Base-by-base conservation (phyloP, 1,139 yeast genomes). In the Candida glucosophila region DNA sequence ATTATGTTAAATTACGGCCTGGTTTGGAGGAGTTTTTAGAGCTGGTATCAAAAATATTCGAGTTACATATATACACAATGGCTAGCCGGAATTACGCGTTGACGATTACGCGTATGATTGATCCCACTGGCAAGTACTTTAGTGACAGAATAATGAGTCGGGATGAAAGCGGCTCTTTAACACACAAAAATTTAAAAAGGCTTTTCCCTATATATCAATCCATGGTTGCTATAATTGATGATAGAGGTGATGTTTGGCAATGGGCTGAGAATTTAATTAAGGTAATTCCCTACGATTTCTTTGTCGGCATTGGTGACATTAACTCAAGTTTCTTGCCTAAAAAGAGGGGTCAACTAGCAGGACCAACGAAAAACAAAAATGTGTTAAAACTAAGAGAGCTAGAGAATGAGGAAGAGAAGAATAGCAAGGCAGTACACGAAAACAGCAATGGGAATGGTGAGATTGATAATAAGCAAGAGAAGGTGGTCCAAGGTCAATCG, bases 191-290 rank as follows among this genome's bases (percentile, higher is more conserved):
- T 23, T 61, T 92, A 34, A 78, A 81, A 43, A 63, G 98, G 34
- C 59, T 92, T 27, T 92, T 92, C 46, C 99, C 98, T 0, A 94
- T 90, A 3, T 95, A 90, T 37, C 94, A 94, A 19, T 78, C 93
- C 10, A 82, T 90, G 95, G 98, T 90, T 23, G 93, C 85, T 3
- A 79, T 90, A 23, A 90, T 90, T 33, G 99, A 90, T 52, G 99
- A 90, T 49, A 71, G 99, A 49, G 98, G 97, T 4, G 99, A 90
- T 50, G 98, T 90, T 7, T 90, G 99, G 99, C 85, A 82, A 46
- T 90, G 98, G 98, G 83, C 86, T 37, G 77, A 81, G 14, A 88
- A 90, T 48, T 61, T 90, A 37, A 74, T 90, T 33, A 85, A 88
- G 49, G 98, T 90, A 6, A 81, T 86, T 2, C 98, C 98, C 0